Evolutionary conservation across 768 basidiomycete species (phyloP), one percentile per base, ranked within the genome.

Genomic region (Xerocomellus intermedius): DNA sequence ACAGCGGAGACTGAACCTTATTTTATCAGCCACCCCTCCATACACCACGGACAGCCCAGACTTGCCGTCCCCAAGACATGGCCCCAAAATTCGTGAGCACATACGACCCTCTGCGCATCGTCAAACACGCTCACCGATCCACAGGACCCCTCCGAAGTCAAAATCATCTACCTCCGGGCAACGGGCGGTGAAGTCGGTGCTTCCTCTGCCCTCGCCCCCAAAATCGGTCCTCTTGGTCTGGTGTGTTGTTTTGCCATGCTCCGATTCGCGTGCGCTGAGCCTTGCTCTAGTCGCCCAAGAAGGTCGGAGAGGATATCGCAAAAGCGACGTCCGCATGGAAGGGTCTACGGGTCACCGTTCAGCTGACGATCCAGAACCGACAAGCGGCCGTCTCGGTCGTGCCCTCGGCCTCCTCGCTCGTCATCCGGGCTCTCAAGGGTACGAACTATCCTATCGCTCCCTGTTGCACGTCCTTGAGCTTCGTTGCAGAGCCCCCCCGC

Each of bases 301-400:
- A 98, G 81, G 97, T 99, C 77, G 97, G 97, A 78, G 97, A 99
- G 92, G 97, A 99, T 78, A 99, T 99, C 73, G 97, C 97, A 67
- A 99, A 99, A 76, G 96, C 96, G 55, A 99, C 97, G 57, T 84
- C 86, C 45, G 87, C 87, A 73, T 99, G 97, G 97, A 99, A 99
- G 78, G 97, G 97, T 79, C 92, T 98, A 72, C 93, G 95, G 59
- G 96, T 99, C 56, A 98, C 97, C 62, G 94, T 98, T 63, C 94
- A 98, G 76, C 85, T 98, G 57, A 98, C 96, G 56, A 98, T 98
- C 76, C 97, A 98, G 84, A 99, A 99, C 79, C 94, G 97, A 76
- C 97, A 99, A 86, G 97, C 97, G 52, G 79, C 89, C 62, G 94
- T 98, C 69, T 82, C 94, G 54, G 95, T 98, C 65, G 96, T 99